A percentile compares a stretch with the other conserved stretches of the same genome.
Evolutionary conservation across 441 rosid genomes (phyloP).

Genomic region (Eruca vesicaria): DNA sequence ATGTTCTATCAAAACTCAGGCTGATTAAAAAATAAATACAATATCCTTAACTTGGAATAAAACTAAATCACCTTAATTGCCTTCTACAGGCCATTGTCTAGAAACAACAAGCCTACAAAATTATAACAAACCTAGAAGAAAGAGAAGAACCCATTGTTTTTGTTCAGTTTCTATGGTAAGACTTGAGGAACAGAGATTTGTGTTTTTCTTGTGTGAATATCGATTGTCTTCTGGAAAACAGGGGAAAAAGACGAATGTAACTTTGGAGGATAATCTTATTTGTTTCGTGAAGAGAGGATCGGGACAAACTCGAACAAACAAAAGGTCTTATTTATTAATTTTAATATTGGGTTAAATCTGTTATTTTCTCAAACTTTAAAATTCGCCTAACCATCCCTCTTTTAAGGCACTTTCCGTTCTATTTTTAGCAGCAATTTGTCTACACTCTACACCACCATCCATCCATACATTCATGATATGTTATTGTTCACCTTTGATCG

Average conservation of each 20-base stretch:
- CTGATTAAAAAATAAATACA: background rate
- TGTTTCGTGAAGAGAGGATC: slow-evolving; percentile 29
- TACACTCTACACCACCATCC: background rate
- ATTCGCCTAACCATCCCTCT: slow-evolving; percentile 30
- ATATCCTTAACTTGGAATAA: background rate
- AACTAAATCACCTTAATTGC: background rate
- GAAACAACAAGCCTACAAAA: background rate
- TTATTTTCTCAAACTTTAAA: slow-evolving; percentile 3
- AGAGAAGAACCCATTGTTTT: slow-evolving; percentile 30
- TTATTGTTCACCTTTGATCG: background rate
- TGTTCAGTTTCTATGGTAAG: slow-evolving; percentile 12
- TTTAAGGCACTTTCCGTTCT: slow-evolving; percentile 6
- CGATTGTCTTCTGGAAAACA: slow-evolving; percentile 7
- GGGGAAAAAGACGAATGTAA: background rate
- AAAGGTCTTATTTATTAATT: background rate
- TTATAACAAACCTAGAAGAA: background rate
- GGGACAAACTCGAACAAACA: slow-evolving; percentile 29
- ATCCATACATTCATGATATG: background rate
- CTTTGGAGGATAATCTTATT: background rate
- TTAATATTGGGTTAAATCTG: slow-evolving; percentile 7
- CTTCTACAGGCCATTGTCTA: background rate
- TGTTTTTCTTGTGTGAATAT: slow-evolving; percentile 8
- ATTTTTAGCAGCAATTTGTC: slow-evolving; percentile 13
- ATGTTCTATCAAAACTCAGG: background rate
- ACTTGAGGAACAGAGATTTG: slow-evolving; percentile 10